phyloP scores from a whole-genome alignment of 2,329 filamentous ascomycete genomes.

The Epichloe bromicola region DNA sequence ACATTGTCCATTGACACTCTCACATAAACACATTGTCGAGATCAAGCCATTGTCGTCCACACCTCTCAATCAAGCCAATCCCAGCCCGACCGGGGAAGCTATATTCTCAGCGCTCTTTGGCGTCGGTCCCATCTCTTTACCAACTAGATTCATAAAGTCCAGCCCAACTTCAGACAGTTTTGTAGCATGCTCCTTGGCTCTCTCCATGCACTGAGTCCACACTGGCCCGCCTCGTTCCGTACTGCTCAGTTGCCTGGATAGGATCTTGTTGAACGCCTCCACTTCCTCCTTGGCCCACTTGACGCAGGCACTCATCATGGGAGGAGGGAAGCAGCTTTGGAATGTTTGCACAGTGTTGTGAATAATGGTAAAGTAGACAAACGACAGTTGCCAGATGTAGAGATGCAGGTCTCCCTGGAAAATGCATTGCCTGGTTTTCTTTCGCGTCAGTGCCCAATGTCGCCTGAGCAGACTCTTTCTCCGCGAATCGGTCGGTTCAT shows the following conservation, averaged over 20 bases:
- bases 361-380: slow-evolving; percentile 90
- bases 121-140: slow-evolving; percentile 33
- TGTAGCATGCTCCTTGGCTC: slow-evolving; percentile 66
- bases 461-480: too few species aligned
- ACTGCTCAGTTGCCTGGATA: slow-evolving; percentile 76
- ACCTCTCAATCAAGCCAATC: slow-evolving; percentile 13
- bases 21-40: background rate
- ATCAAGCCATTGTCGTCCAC: background rate
- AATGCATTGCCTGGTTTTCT: slow-evolving; percentile 61
- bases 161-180: slow-evolving; percentile 76
- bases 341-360: slow-evolving; percentile 87
- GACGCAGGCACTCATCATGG: slow-evolving; percentile 87
- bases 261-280: slow-evolving; percentile 74
- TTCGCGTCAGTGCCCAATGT: background rate
- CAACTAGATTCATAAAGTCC: slow-evolving; percentile 77
- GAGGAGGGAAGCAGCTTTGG: slow-evolving; percentile 71
- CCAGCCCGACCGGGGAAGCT: slow-evolving; percentile 15
- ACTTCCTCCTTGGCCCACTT: slow-evolving; percentile 97
- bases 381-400: slow-evolving; percentile 91
- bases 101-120: slow-evolving; percentile 7
- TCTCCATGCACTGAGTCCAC: slow-evolving; percentile 73
- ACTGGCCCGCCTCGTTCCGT: slow-evolving; percentile 62
- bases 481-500: background rate
- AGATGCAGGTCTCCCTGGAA: slow-evolving; percentile 88
- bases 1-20: background rate